phyloP scores from a whole-genome alignment of 169 alveolate species.

The Plasmodium gaboni region DNA sequence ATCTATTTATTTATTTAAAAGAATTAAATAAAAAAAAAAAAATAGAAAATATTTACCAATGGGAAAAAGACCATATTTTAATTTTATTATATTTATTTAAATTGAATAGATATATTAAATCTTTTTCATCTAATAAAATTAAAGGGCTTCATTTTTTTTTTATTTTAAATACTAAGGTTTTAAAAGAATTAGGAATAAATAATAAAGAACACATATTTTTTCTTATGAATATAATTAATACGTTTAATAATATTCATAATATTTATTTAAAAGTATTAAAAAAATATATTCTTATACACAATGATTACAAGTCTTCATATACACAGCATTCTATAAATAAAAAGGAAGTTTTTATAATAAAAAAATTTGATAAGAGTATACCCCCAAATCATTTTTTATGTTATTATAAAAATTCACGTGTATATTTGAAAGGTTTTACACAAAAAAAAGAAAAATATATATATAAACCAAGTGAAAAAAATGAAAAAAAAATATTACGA shows the following conservation, averaged over 20 bases:
- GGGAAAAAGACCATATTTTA: conserved; percentile 36
- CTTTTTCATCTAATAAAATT: conserved; percentile 19
- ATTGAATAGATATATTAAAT: conserved; percentile 26
- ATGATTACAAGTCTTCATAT: conserved; percentile 1
- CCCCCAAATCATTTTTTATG: conserved; percentile 9
- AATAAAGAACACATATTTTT: conserved; percentile 42
- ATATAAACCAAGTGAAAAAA: not conserved
- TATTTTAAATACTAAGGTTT: conserved; percentile 11
- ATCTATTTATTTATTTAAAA: conserved; percentile 28
- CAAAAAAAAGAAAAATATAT: not conserved
- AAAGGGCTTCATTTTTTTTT: conserved; percentile 58
- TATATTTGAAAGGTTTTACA: not conserved
- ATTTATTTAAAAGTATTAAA: conserved; percentile 35
- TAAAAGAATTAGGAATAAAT: conserved; percentile 33
- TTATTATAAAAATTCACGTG: conserved; percentile 36
- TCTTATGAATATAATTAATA: conserved; percentile 36
- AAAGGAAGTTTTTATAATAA: conserved; percentile 26
- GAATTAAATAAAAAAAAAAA: conserved; percentile 37
- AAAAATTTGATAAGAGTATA: not conserved
- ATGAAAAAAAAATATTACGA: not conserved
- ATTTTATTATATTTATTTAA: conserved; percentile 24
- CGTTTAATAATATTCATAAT: conserved; percentile 47
- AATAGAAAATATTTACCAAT: conserved; percentile 51
- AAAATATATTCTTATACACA: conserved; percentile 1
- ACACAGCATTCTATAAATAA: conserved; percentile 13